Evolutionary conservation across 78 protist genomes (phyloP).

Genomic region (Capsaspora owczarzaki): DNA sequence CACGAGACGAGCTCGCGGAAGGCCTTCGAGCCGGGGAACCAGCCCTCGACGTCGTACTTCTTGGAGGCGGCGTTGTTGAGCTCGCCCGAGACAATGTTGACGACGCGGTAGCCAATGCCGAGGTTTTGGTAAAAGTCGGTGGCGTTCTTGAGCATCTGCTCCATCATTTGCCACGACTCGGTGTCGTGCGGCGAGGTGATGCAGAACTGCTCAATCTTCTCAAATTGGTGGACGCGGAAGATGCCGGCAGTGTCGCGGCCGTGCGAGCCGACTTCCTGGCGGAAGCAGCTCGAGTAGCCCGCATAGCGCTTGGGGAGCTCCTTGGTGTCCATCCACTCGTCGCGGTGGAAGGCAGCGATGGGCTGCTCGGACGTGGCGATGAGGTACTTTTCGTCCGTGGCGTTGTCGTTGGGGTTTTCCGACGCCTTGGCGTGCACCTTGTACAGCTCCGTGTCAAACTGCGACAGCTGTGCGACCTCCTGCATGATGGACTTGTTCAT

Average conservation of each 20-base stretch:
- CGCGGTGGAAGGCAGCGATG: slow-evolving; percentile 87
- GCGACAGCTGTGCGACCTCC: slow-evolving; percentile 92
- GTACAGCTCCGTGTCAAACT: slow-evolving; percentile 98
- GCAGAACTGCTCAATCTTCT: slow-evolving; percentile 98
- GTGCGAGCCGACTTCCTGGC: slow-evolving; percentile 97
- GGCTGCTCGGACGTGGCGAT: slow-evolving; percentile 99
- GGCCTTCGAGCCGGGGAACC: slow-evolving; percentile 93
- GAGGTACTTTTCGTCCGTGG: slow-evolving; percentile 90
- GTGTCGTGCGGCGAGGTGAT: slow-evolving; percentile 83
- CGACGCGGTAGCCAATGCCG: slow-evolving; percentile 94
- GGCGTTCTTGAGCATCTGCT: slow-evolving; percentile 81
- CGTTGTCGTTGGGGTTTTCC: slow-evolving; percentile 24
- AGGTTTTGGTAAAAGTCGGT: slow-evolving; percentile 87
- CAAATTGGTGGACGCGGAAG: slow-evolving; percentile 98
- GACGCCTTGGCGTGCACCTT: slow-evolving; percentile 61
- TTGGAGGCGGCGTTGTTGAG: slow-evolving; percentile 98
- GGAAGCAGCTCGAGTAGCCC: slow-evolving; percentile 98
- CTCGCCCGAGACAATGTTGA: slow-evolving; percentile 93
- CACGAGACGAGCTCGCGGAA: slow-evolving; percentile 98
- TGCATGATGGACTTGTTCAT: slow-evolving; percentile 86
- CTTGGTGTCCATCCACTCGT: slow-evolving; percentile 45
- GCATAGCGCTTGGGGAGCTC: slow-evolving; percentile 74
- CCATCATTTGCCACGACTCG: slow-evolving; percentile 87
- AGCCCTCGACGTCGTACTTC: slow-evolving; percentile 98
- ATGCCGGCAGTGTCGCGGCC: slow-evolving; percentile 96